Base-by-base conservation (phyloP, 306 rosid genomes). In the Alnus glutinosa region DNA sequence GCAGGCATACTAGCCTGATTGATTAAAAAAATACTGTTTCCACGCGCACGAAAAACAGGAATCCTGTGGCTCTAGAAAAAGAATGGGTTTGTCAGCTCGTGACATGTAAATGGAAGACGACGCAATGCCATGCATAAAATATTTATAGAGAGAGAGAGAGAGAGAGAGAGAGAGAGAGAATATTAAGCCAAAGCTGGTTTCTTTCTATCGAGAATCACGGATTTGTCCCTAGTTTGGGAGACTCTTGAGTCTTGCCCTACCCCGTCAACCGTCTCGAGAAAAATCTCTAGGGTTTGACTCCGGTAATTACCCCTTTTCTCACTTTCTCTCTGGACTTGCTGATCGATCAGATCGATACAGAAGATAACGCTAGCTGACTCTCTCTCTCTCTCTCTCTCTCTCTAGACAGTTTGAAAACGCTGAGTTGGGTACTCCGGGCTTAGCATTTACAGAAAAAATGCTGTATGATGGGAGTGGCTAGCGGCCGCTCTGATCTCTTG, bases 1-100 rank as follows among this genome's bases (percentile, higher is more conserved):
- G 7, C 1, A 42, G 46, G 7, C 46, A 5, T 42, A 42, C 46
- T 42, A 4, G 46, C 32, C 66, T 19, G 30, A 59, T 59, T 59
- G 36, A 59, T 71, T 55, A 50, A 70, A 68, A 54, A 13, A 55
- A 37, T 49, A 37, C 9, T 1, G 15, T 52, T 57, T 42, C 37
- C 76, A 47, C 71, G 19, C 67, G 30, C 69, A 78, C 50, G 15
- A 63, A 55, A 69, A 77, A 61, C 87, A 69, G 78, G 83, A 84
- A 84, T 75, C 85, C 44, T 85, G 83, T 81, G 77, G 73, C 79
- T 80, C 57, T 74, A 57, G 46, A 4, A 44, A 48, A 58, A n/a
- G 37, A 59, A 59, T 68, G 59, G 57, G 64, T 58, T 46, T 54
- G 76, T 73, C 78, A 14, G 82, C 85, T 81, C 82, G 82, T 84